A percentile compares a stretch with the other conserved stretches of the same genome.
Conservation (phyloP, 768 basidiomycete species). For the Lactifluus subvellereus region DNA sequence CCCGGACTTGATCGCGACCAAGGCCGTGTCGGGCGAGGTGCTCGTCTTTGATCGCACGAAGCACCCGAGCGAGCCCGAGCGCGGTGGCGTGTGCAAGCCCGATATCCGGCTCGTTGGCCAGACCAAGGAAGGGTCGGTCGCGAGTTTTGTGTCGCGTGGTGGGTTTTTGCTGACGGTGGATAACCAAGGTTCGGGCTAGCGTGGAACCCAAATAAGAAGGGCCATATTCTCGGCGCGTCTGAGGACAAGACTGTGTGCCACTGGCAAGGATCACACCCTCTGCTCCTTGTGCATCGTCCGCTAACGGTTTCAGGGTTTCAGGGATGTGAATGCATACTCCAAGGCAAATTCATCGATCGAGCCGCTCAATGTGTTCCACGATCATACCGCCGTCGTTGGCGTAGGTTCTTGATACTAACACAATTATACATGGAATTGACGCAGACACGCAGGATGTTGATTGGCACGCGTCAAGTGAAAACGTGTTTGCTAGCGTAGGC, state of each 20-base stretch:
- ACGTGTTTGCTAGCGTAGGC: slow-evolving; percentile 89
- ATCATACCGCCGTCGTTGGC: slow-evolving; percentile 88
- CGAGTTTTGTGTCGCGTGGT: background rate
- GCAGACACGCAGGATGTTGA: slow-evolving; percentile 72
- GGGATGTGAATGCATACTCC: slow-evolving; percentile 89
- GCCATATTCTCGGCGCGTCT: slow-evolving; percentile 85
- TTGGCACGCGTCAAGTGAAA: slow-evolving; percentile 82
- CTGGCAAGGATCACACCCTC: slow-evolving; percentile 47
- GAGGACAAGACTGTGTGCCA: slow-evolving; percentile 96
- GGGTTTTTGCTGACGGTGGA: background rate
- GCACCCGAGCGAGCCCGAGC: slow-evolving; percentile 88
- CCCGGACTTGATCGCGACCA: slow-evolving; percentile 93
- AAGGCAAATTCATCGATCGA: slow-evolving; percentile 77
- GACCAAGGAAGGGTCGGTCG: slow-evolving; percentile 80
- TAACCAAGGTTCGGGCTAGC: slow-evolving; percentile 75
- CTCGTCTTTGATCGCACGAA: slow-evolving; percentile 96
- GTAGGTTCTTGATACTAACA: slow-evolving; percentile 43
- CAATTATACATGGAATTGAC: background rate
- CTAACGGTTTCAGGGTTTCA: slow-evolving; percentile 31
- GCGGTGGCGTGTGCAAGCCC: slow-evolving; percentile 78
- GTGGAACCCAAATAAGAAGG: slow-evolving; percentile 82
- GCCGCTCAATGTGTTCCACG: slow-evolving; percentile 76
- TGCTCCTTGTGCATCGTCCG: background rate
- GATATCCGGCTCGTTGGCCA: slow-evolving; percentile 90
- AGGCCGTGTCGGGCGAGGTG: slow-evolving; percentile 86